Percentiles rank a stretch among this genome's conserved stretches.
Evolutionary conservation across 345 rosid genomes (phyloP).

Genomic region (Moringa oleifera): DNA sequence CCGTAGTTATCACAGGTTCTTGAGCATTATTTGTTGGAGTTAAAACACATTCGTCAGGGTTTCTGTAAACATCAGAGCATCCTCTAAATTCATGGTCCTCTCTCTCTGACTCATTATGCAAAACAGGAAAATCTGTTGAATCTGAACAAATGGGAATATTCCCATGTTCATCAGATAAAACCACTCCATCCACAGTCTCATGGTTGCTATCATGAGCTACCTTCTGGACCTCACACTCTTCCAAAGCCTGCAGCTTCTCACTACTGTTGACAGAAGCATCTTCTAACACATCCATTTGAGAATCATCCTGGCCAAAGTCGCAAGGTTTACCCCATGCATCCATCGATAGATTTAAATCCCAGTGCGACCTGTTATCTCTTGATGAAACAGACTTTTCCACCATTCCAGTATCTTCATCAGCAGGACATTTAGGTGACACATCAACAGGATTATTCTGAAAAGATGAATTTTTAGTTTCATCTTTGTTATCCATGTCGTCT

Average conservation of each 20-base stretch:
- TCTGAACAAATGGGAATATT: background rate
- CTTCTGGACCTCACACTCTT: background rate
- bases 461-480: constrained; percentile 24
- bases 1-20: background rate
- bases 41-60: constrained; percentile 4
- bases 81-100: constrained; percentile 16
- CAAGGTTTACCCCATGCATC: constrained; percentile 49
- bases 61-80: constrained; percentile 4
- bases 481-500: constrained; percentile 15
- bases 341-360: constrained; percentile 47
- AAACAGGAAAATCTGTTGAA: constrained; percentile 3
- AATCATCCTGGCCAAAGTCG: constrained; percentile 19
- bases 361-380: constrained; percentile 27
- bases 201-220: constrained; percentile 6
- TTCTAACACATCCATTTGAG: constrained; percentile 6
- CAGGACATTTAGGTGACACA: constrained; percentile 12
- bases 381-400: constrained; percentile 14
- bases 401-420: constrained; percentile 9
- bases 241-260: constrained; percentile 2
- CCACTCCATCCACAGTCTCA: constrained; percentile 2
- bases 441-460: constrained; percentile 10
- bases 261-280: background rate
- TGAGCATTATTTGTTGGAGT: constrained; percentile 1
- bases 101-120: constrained; percentile 7
- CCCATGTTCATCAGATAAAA: constrained; percentile 19